Percentiles rank a stretch among this genome's conserved stretches.
Conservation (phyloP, 306 rosid genomes). For the Potentilla sterilis region DNA sequence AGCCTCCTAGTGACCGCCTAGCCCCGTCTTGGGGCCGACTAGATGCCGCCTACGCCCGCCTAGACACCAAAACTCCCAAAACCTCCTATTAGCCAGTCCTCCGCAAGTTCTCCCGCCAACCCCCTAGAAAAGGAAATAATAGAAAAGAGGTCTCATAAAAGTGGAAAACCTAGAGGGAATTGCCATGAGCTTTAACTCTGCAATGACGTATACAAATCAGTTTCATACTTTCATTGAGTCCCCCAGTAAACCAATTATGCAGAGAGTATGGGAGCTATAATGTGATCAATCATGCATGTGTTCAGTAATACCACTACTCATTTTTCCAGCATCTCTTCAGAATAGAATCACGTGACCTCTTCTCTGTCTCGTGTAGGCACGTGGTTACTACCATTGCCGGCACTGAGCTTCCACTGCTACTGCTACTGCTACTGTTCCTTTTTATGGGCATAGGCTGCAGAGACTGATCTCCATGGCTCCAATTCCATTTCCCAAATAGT, state of each 20-base stretch:
- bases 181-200: background rate
- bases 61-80: no score
- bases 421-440: background rate
- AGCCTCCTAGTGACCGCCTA: no score
- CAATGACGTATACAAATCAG: background rate
- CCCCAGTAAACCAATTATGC: background rate
- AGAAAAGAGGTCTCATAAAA: background rate
- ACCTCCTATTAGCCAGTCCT: no score
- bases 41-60: no score
- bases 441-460: background rate
- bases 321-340: constrained; percentile 9
- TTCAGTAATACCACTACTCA: background rate
- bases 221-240: background rate
- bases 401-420: background rate
- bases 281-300: constrained; percentile 36
- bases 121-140: background rate
- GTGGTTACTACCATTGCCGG: constrained; percentile 1
- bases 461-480: background rate
- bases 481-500: background rate
- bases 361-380: constrained; percentile 27
- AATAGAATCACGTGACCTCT: constrained; percentile 45
- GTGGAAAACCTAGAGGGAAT: background rate
- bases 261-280: constrained; percentile 6
- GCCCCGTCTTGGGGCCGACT: no score
- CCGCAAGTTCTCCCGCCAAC: no score